Evolutionary conservation across 2,329 filamentous ascomycete species (phyloP), one percentile per base, ranked within the genome.

Genomic region (Colletotrichum magnum): DNA sequence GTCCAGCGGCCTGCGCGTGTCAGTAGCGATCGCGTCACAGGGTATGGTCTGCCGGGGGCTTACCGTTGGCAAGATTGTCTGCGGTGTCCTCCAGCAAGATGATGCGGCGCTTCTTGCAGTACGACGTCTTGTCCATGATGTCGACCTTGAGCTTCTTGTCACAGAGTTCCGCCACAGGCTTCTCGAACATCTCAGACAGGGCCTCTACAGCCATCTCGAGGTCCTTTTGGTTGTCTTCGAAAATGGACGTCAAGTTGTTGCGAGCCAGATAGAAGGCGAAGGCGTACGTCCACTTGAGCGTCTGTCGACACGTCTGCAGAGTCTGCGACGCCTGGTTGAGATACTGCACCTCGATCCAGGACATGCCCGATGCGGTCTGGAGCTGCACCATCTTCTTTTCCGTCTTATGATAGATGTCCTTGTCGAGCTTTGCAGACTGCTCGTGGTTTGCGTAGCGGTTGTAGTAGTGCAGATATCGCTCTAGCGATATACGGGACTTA

Each of bases 371-470:
- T 32, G 94, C 91, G 47, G 93, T 94, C 81, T 99, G 96, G 51
- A 99, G 87, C 79, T 96, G 93, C 36, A 95, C 93, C 96, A 99
- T 99, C 87, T 99, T 99, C 88, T 95, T 97, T 82, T 99, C 95
- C 0, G 96, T 98, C 87, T 98, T 98, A 58, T 93, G 86, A 74
- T 94, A 97, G 60, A 98, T 93, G 80, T 99, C 96, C 83, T 95
- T 98, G 81, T 99, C 96, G 18, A 99, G 88, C 74, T 95, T 95
- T 9, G 96, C 96, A 1, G 95, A 98, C 81, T 98, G 96, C 80
- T 99, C 96, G 83, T 99, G 96, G 82, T 99, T 99, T 72, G 96
- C 95, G 77, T 98, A 99, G 57, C 96, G 93, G 78, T 99, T 99
- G 85, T 99, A 99, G 84, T 99, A 99, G 80, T 99, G 95, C 7